Evolutionary conservation across 768 basidiomycete species (phyloP).

Genomic region (Mycena olivaceomarginata): DNA sequence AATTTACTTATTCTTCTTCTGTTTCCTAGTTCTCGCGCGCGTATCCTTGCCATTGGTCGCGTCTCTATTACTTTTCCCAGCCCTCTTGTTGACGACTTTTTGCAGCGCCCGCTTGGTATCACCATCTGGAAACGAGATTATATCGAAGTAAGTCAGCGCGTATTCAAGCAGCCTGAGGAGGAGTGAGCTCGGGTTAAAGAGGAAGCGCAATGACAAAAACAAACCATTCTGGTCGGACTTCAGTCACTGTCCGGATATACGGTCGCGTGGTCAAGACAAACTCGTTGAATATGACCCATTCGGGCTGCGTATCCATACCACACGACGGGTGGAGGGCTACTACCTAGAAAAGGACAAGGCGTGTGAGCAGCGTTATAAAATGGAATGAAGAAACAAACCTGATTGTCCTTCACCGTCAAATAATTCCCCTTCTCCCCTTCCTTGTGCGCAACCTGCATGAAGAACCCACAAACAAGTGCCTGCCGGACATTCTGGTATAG

Average conservation of each 20-base stretch:
- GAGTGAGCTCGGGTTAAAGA: not conserved
- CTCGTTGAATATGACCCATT: slow-evolving; percentile 97
- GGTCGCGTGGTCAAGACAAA: slow-evolving; percentile 93
- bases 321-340: slow-evolving; percentile 90
- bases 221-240: slow-evolving; percentile 91
- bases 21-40: slow-evolving; percentile 55
- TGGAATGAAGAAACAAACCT: slow-evolving; percentile 64
- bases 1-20: slow-evolving; percentile 50
- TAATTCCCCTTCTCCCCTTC: slow-evolving; percentile 93
- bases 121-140: slow-evolving; percentile 77
- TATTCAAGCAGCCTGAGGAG: slow-evolving; percentile 75
- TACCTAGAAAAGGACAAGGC: not conserved
- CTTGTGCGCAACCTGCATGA: slow-evolving; percentile 98
- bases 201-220: slow-evolving; percentile 42
- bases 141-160: slow-evolving; percentile 82
- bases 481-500: slow-evolving; percentile 85
- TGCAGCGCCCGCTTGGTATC: slow-evolving; percentile 82
- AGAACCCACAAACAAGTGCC: slow-evolving; percentile 93
- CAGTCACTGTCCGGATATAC: slow-evolving; percentile 94
- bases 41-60: no score
- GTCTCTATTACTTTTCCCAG: slow-evolving; percentile 63
- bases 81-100: slow-evolving; percentile 71
- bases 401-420: slow-evolving; percentile 95
- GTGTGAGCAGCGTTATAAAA: not conserved
- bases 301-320: slow-evolving; percentile 94